Conservation (phyloP, 495 filamentous ascomycete species). For the Alectoria sarmentosa region DNA sequence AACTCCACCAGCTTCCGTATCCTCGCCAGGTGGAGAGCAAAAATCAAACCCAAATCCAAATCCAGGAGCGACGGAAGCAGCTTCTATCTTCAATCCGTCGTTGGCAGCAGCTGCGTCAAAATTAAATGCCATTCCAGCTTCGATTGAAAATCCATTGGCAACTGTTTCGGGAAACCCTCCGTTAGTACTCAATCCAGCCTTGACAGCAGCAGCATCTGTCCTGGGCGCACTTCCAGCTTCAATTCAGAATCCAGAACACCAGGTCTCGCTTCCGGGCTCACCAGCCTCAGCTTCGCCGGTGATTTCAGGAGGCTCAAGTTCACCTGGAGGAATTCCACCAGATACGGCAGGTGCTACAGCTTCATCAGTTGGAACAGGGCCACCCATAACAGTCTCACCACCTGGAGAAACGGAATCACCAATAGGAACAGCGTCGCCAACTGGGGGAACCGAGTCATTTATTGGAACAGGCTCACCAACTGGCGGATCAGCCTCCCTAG, state of each 20-base stretch:
- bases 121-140: background rate
- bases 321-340: background rate
- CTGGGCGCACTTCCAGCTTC: background rate
- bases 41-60: background rate
- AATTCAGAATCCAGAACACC: background rate
- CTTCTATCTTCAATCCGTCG: background rate
- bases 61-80: background rate
- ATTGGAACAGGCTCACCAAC: background rate
- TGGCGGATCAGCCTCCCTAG: background rate
- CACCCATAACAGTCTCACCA: background rate
- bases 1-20: background rate
- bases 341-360: background rate
- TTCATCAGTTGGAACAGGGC: background rate
- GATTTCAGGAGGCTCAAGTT: background rate
- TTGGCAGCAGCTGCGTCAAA: constrained; percentile 1
- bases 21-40: background rate
- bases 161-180: background rate
- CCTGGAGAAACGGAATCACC: background rate
- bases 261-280: background rate
- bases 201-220: background rate
- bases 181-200: background rate
- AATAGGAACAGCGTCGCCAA: background rate
- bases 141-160: background rate
- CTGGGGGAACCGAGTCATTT: background rate
- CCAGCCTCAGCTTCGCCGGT: background rate